Base-by-base conservation (phyloP, 352 stramenopile genomes). In the Globisporangium abappressorium region DNA sequence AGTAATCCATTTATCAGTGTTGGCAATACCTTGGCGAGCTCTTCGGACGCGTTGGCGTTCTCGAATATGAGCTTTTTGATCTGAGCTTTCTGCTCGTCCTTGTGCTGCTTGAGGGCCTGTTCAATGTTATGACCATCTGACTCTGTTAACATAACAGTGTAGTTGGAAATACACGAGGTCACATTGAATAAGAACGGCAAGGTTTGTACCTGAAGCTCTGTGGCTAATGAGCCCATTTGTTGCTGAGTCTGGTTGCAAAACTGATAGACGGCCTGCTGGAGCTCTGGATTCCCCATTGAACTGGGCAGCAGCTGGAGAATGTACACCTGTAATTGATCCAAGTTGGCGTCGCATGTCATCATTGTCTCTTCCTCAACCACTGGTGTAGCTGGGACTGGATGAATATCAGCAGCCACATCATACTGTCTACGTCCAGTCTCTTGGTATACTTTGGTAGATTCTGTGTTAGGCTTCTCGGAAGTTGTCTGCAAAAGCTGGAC, bases 401-500 rank as follows among this genome's bases (percentile, higher is more conserved):
- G 7, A 22, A 5, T 26, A 34, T 7, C 18, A 59, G 28, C 41
- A 43, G 15, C 18, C 5, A 18, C 18, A 28, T 3, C 18, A 1
- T 33, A 11, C 2, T 12, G 9, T 2, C n/a, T 18, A 2, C 22
- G 6, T 14, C 11, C n/a, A 36, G 22, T 36, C 2, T 30, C 53
- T 22, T 38, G 46, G 36, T 59, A 41, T 5, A 2, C 47, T 15
- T 57, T 33, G 41, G 4, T 53, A 5, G 18, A 5, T 5, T 53
- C 20, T 1, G 30, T 8, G 22, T 18, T n/a, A 7, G 28, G 12
- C 7, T 33, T 20, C 26, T 36, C 6, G 9, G 14, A 1, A 12
- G 26, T 24, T 28, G 36, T 70, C 64, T 93, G 85, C 8, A 94
- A 58, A 5, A 91, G 60, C 51, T 92, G 81, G 3, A 85, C 81